These are phyloP conservation scores for Boechera divaricarpa DNA, from an alignment of 345 rosid genomes.

Conservation along the genomic window DNA sequence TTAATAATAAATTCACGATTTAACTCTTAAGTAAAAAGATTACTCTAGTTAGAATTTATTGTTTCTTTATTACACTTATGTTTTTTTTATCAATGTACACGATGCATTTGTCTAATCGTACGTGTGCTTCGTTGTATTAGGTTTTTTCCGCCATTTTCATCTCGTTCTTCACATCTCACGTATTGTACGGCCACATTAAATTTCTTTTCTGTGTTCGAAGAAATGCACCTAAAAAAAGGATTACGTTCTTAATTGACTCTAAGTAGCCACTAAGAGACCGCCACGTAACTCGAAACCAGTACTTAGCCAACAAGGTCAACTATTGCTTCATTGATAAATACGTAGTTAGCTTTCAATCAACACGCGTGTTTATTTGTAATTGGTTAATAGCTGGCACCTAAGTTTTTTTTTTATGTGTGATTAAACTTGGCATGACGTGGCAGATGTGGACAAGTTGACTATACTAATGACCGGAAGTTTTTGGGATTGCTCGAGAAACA, in stretches of 20 bases:
- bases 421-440: conserved; percentile 29
- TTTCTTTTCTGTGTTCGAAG: neutral
- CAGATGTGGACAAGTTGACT: conserved; percentile 42
- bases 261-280: neutral
- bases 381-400: conserved; percentile 33
- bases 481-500: conserved; percentile 32
- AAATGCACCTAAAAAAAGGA: conserved; percentile 1
- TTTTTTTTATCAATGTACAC: neutral
- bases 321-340: conserved; percentile 1
- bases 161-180: conserved; percentile 17
- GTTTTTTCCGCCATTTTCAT: neutral
- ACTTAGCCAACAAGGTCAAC: conserved; percentile 36
- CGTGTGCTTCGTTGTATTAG: neutral
- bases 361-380: neutral
- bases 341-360: conserved; percentile 12
- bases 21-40: neutral
- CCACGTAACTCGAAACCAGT: conserved; percentile 11
- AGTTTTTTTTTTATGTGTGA: conserved; percentile 12
- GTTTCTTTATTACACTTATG: no score
- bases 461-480: conserved; percentile 36
- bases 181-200: neutral
- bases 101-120: neutral
- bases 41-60: no score
- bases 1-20: no score
- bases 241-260: neutral